Base-by-base conservation (phyloP, 2,329 filamentous ascomycete genomes). In the Chalaropsis thielavioides region DNA sequence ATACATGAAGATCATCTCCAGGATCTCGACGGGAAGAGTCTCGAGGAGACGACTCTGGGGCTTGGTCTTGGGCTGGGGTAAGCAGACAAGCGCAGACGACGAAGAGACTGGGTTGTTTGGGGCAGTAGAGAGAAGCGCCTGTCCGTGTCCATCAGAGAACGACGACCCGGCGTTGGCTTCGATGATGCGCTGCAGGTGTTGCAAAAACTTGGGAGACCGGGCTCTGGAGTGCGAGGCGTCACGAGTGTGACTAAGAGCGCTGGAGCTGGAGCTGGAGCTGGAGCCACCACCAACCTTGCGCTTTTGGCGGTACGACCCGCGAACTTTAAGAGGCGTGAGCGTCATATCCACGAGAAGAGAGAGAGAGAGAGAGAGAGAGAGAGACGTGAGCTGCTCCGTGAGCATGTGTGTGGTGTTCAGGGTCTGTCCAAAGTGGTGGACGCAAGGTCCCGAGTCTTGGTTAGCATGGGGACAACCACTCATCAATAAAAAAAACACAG, bases 1-100 rank as follows among this genome's bases (percentile, higher is more conserved):
- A 63, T 78, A 72, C 68, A 80, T 71, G 64, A 83, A 77, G 60
- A 84, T 81, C 40, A 68, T 74, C 69, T 83, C 80, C 13, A 84
- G 75, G 27, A 84, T 73, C 70, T 84, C 82, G 6, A 77, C 70
- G 0, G 82, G 82, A 8, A 84, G 72, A 38, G 69, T 69, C 61
- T 75, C 71, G 24, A 76, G 69, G 35, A 63, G 61, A 44, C n/a
- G 46, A 1, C 51, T 62, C 27, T n/a, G 27, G 13, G 13, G 24
- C 15, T 22, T 15, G 24, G 27, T 7, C 54, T 10, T 15, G 24
- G 27, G 17, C 54, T 10, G 27, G 7, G 17, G 2, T n/a, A 27
- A 2, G 6, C 27, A 15, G 31, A 8, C n/a, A 13, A 10, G 15
- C 31, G 6, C 17, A 19, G 54, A 10, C 5, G 27, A 2, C n/a